Percentiles rank a stretch among this genome's conserved stretches.
These are phyloP conservation scores for Linderniella brevidens DNA, from an alignment of 257 asterid species.

Conservation along the genomic window DNA sequence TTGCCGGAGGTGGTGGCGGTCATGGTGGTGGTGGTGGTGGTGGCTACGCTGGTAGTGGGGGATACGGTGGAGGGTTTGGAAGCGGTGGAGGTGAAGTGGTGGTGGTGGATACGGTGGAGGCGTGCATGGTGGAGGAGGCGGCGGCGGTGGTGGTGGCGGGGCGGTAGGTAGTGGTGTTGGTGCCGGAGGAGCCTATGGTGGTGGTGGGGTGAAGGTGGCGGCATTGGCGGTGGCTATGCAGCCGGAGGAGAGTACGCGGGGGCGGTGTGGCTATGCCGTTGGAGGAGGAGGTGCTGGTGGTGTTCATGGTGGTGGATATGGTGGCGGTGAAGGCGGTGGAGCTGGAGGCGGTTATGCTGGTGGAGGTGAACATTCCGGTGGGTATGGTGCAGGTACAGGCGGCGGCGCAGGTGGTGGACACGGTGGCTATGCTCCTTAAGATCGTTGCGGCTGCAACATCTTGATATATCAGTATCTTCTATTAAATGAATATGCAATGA, in stretches of 20 bases:
- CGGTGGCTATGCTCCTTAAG: neutral
- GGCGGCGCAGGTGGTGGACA: neutral
- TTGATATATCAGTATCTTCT: too few relatives aligned
- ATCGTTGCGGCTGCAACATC: too few relatives aligned
- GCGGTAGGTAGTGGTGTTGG: neutral
- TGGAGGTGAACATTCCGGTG: neutral
- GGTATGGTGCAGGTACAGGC: neutral
- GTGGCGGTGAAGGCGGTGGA: neutral
- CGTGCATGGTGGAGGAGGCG: neutral
- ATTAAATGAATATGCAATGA: too few relatives aligned
- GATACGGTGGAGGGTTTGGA: too few relatives aligned
- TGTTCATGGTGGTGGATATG: neutral
- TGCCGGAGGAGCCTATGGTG: neutral
- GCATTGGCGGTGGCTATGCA: neutral
- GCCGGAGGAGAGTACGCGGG: neutral
- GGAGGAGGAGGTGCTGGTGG: neutral
- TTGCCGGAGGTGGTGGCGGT: neutral
- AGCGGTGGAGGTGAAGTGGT: neutral
- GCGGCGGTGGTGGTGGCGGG: neutral
- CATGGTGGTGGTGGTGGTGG: neutral
- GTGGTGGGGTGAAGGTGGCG: constrained; percentile 1
- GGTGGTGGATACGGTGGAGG: neutral
- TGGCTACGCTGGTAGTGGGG: neutral
- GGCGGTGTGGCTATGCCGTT: neutral
- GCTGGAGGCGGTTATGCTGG: neutral